A percentile compares a stretch with the other conserved stretches of the same genome.
Conservation (phyloP, 2,329 filamentous ascomycete genomes). For the Fusarium globosum region DNA sequence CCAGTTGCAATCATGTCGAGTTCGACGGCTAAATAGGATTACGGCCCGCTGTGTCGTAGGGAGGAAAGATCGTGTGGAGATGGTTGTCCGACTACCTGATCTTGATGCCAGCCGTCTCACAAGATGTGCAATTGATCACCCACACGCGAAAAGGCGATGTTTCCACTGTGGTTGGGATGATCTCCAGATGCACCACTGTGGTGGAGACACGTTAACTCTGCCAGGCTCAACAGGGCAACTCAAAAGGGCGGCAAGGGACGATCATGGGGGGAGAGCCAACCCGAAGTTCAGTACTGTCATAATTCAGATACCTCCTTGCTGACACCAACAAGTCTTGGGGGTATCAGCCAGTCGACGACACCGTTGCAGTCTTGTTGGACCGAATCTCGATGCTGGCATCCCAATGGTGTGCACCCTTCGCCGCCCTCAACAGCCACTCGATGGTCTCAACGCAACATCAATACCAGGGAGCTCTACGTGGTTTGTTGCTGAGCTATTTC, state of each 20-base stretch:
- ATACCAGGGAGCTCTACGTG: background rate
- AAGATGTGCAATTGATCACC: slow-evolving; percentile 25
- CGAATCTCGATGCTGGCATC: background rate
- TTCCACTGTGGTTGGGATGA: slow-evolving; percentile 20
- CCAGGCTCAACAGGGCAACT: slow-evolving; percentile 13
- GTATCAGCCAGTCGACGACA: background rate
- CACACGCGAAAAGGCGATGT: slow-evolving; percentile 6
- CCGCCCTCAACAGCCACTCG: slow-evolving; percentile 2
- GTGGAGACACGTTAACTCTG: slow-evolving; percentile 27
- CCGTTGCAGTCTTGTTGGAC: background rate
- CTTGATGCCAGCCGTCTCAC: slow-evolving; percentile 9
- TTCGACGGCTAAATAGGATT: slow-evolving; percentile 34
- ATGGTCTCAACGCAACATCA: slow-evolving; percentile 4
- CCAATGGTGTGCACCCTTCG: background rate
- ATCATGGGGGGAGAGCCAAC: slow-evolving; percentile 13
- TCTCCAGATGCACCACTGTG: slow-evolving; percentile 26
- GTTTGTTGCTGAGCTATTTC: background rate
- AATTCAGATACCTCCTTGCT: slow-evolving; percentile 34
- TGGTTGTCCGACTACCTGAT: slow-evolving; percentile 17
- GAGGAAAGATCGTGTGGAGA: slow-evolving; percentile 29
- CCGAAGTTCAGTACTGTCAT: slow-evolving; percentile 26
- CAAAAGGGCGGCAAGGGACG: slow-evolving; percentile 28
- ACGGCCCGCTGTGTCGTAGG: slow-evolving; percentile 27
- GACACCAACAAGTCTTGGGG: slow-evolving; percentile 11
- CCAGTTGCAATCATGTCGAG: slow-evolving; percentile 18